Conservation (phyloP, 805 yeast species). For the Candida maris region DNA sequence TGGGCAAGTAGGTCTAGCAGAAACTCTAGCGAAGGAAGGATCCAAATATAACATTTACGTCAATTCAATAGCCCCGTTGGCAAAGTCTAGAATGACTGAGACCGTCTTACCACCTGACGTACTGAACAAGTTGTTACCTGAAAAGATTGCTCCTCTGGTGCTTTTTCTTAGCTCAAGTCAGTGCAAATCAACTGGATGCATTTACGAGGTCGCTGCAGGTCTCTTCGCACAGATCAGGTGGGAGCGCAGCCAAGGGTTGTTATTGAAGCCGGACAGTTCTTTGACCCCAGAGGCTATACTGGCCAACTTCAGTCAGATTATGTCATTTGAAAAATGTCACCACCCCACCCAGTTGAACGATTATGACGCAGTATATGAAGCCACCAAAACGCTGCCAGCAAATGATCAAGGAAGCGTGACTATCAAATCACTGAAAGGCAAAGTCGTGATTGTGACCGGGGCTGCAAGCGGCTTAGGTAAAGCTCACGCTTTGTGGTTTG, state of each 20-base stretch:
- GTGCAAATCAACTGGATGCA: conserved; percentile 62
- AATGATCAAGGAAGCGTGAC: conserved; percentile 49
- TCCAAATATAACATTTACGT: conserved; percentile 74
- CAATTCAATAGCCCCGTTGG: conserved; percentile 90
- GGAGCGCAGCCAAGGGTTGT: conserved; percentile 87
- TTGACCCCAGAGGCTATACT: conserved; percentile 86
- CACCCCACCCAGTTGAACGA: conserved; percentile 75
- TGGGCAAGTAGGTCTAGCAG: conserved; percentile 87
- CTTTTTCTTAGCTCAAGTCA: conserved; percentile 71
- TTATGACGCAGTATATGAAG: conserved; percentile 56
- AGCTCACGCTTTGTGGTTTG: conserved; percentile 81
- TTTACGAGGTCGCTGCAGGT: conserved; percentile 93
- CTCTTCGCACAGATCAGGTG: conserved; percentile 88
- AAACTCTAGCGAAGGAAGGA: conserved; percentile 95
- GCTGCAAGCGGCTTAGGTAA: conserved; percentile 94
- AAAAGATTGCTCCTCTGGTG: conserved; percentile 88
- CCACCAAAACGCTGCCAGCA: conserved; percentile 50
- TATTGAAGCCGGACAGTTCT: conserved; percentile 70
- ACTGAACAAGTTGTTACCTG: conserved; percentile 76
- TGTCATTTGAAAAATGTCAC: conserved; percentile 60
- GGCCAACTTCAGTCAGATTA: conserved; percentile 57
- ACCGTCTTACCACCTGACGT: conserved; percentile 80
- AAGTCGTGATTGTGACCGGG: conserved; percentile 91
- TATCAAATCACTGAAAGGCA: conserved; percentile 63
- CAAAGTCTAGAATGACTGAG: conserved; percentile 96